Percentiles rank a stretch among this genome's conserved stretches.
phyloP scores from a whole-genome alignment of 176 grass and related monocot genomes.

The Hordeum marinum region DNA sequence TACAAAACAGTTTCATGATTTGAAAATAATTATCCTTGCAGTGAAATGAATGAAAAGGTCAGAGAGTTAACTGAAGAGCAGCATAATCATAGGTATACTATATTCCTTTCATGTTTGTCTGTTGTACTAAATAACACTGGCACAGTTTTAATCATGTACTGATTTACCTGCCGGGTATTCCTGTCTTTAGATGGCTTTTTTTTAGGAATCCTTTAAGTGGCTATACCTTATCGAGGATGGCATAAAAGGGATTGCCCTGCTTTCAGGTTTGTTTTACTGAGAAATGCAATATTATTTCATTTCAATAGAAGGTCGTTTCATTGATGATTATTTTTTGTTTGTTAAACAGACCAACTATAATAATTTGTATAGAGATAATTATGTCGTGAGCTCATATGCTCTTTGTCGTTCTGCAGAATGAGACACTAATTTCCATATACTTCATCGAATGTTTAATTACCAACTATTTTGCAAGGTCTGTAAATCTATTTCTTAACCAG shows the following conservation, averaged over 20 bases:
- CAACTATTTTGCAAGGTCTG: background rate
- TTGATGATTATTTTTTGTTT: constrained; percentile 1
- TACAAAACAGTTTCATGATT: too few relatives aligned
- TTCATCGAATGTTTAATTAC: background rate
- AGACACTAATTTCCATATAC: constrained; percentile 46
- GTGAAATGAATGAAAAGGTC: too few relatives aligned
- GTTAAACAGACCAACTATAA: background rate
- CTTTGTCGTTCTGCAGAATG: constrained; percentile 50
- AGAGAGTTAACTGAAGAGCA: too few relatives aligned
- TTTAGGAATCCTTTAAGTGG: constrained; percentile 36
- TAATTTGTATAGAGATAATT: background rate
- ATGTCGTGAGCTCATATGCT: constrained; percentile 7
- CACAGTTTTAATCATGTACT: too few relatives aligned
- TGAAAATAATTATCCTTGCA: too few relatives aligned
- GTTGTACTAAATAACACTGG: too few relatives aligned
- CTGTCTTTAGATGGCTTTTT: background rate
- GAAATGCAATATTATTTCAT: background rate
- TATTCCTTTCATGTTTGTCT: too few relatives aligned
- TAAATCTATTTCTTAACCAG: constrained; percentile 42
- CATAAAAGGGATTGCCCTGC: constrained; percentile 75
- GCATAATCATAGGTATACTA: too few relatives aligned
- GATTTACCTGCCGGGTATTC: too few relatives aligned
- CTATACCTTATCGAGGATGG: constrained; percentile 84
- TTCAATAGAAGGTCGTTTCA: background rate
- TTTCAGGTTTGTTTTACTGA: constrained; percentile 62